Percentiles rank a stretch among this genome's conserved stretches.
These are phyloP conservation scores for Gynostemma pentaphyllum DNA, from an alignment of 306 rosid species.

Conservation along the genomic window DNA sequence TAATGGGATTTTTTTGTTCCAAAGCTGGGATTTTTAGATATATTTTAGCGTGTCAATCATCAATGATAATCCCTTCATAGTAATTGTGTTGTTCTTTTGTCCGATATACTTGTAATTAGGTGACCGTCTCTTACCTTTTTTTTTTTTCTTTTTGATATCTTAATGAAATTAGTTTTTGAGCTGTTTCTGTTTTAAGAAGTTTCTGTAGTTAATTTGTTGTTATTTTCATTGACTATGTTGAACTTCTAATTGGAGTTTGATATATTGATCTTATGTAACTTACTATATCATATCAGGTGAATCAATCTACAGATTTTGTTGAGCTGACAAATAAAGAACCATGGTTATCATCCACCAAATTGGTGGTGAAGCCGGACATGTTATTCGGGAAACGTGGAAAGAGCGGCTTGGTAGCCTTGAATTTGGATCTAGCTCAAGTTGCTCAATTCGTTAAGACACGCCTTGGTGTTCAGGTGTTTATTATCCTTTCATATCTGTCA, in stretches of 20 bases:
- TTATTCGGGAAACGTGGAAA: conserved; percentile 81
- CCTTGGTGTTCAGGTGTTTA: conserved; percentile 66
- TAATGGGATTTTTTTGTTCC: too few relatives aligned
- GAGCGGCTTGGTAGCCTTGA: conserved; percentile 74
- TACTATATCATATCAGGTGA: conserved; percentile 28
- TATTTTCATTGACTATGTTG: neutral
- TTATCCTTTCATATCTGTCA: neutral
- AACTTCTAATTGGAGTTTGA: neutral
- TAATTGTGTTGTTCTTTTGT: too few relatives aligned
- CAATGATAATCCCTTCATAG: too few relatives aligned
- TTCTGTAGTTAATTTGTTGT: neutral
- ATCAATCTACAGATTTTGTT: conserved; percentile 45
- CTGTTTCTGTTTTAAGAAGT: neutral
- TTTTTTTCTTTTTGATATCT: too few relatives aligned
- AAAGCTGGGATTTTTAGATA: too few relatives aligned
- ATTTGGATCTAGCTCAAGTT: conserved; percentile 64
- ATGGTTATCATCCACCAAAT: conserved; percentile 58
- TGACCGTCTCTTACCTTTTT: neutral
- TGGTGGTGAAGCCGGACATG: conserved; percentile 84
- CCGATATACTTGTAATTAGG: too few relatives aligned
- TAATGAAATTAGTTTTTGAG: too few relatives aligned
- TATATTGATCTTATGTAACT: neutral
- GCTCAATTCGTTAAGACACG: conserved; percentile 62
- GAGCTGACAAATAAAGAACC: conserved; percentile 51
- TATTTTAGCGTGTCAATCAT: too few relatives aligned